Evolutionary conservation across 192 early-diverging fungal species (phyloP).

Genomic region (Coemansia sp.): DNA sequence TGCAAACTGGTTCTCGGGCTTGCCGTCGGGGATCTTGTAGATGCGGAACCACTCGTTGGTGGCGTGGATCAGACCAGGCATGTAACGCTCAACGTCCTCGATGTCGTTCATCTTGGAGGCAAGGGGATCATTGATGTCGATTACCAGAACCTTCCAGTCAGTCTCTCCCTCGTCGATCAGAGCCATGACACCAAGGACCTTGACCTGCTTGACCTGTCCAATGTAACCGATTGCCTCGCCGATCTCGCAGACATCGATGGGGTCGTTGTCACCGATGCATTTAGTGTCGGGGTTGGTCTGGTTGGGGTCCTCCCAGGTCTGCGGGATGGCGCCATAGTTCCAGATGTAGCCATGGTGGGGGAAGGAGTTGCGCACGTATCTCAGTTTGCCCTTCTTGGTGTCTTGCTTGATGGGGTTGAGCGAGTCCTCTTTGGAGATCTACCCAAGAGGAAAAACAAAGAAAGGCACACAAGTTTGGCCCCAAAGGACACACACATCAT

Average conservation of each 20-base stretch:
- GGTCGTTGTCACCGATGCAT: constrained; percentile 96
- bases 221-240: constrained; percentile 88
- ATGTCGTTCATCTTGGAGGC: constrained; percentile 97
- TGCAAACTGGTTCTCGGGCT: constrained; percentile 99
- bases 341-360: constrained; percentile 99
- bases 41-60: constrained; percentile 99
- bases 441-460: constrained; percentile 29
- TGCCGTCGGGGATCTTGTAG: constrained; percentile 99
- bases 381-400: constrained; percentile 98
- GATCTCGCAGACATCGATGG: constrained; percentile 97
- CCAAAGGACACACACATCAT: too few relatives aligned
- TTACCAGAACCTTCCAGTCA: constrained; percentile 99
- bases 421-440: constrained; percentile 92
- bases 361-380: constrained; percentile 98
- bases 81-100: constrained; percentile 97
- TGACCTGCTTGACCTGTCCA: constrained; percentile 99
- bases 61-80: constrained; percentile 93
- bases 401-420: constrained; percentile 99
- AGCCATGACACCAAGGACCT: constrained; percentile 97
- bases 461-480: background rate
- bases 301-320: constrained; percentile 99
- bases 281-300: constrained; percentile 90
- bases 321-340: constrained; percentile 99
- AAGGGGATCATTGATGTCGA: constrained; percentile 96
- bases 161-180: constrained; percentile 99